These are phyloP conservation scores for Talaromyces atroroseus DNA, from an alignment of 2,329 filamentous ascomycete genomes.

Conservation along the genomic window DNA sequence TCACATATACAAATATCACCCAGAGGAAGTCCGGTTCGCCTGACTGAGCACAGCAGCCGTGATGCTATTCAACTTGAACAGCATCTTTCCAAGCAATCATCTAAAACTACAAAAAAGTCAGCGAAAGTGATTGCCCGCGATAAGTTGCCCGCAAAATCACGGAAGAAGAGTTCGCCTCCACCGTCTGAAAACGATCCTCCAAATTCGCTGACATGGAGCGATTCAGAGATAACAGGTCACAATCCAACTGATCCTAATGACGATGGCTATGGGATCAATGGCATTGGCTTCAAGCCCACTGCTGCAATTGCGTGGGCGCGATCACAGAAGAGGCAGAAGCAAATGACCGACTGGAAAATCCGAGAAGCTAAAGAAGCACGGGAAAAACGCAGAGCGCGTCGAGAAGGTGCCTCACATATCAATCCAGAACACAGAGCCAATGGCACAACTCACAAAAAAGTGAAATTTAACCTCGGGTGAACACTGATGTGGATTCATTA, in stretches of 20 bases:
- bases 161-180: slow-evolving; percentile 29
- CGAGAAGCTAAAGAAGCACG: slow-evolving; percentile 56
- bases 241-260: slow-evolving; percentile 52
- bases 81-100: background rate
- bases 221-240: slow-evolving; percentile 59
- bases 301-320: slow-evolving; percentile 54
- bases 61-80: background rate
- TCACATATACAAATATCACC: background rate
- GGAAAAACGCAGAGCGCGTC: slow-evolving; percentile 50
- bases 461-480: slow-evolving; percentile 34
- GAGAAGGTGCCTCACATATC: slow-evolving; percentile 29
- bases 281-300: slow-evolving; percentile 58
- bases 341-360: slow-evolving; percentile 55
- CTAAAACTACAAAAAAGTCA: background rate
- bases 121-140: slow-evolving; percentile 17
- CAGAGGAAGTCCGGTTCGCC: background rate
- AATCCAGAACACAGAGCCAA: slow-evolving; percentile 23
- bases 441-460: slow-evolving; percentile 32
- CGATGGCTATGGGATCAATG: slow-evolving; percentile 60
- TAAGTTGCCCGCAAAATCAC: slow-evolving; percentile 20
- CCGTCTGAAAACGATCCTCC: slow-evolving; percentile 18
- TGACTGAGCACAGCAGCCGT: background rate
- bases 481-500: slow-evolving; percentile 4
- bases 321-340: slow-evolving; percentile 52
- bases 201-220: slow-evolving; percentile 48